A percentile compares a stretch with the other conserved stretches of the same genome.
These are phyloP conservation scores for Pachyrhizus erosus DNA, from an alignment of 306 rosid species.

Conservation along the genomic window DNA sequence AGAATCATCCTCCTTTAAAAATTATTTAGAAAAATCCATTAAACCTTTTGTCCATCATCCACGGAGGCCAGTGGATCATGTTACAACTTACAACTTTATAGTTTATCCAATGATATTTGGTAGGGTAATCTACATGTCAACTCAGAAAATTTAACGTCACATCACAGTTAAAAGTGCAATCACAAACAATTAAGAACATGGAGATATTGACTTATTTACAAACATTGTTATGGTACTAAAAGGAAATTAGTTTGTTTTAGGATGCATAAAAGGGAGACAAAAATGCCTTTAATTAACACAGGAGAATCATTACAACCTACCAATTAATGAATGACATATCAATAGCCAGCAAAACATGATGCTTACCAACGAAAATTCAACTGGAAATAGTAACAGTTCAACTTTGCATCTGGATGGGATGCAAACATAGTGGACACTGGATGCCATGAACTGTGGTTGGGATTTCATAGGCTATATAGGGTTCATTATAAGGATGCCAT, in stretches of 20 bases:
- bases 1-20: too few species aligned
- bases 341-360: slow-evolving; percentile 41
- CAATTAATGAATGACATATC: slow-evolving; percentile 32
- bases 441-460: background rate
- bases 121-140: slow-evolving; percentile 47
- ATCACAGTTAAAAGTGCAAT: slow-evolving; percentile 54
- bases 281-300: slow-evolving; percentile 54
- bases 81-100: too few species aligned
- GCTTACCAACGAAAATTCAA: slow-evolving; percentile 51
- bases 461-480: background rate
- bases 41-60: slow-evolving; percentile 41
- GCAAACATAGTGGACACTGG: background rate
- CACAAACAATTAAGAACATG: slow-evolving; percentile 40
- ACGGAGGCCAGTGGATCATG: slow-evolving; percentile 26
- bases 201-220: slow-evolving; percentile 53
- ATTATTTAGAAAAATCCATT: background rate
- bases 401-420: background rate
- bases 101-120: slow-evolving; percentile 48
- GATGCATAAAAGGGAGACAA: slow-evolving; percentile 57
- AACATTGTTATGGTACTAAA: slow-evolving; percentile 71
- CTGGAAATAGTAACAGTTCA: slow-evolving; percentile 44
- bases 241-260: slow-evolving; percentile 60
- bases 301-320: slow-evolving; percentile 54
- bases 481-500: background rate
- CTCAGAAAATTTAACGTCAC: slow-evolving; percentile 56